phyloP scores from a whole-genome alignment of 306 rosid species.

The Trichosanthes cucumerina region DNA sequence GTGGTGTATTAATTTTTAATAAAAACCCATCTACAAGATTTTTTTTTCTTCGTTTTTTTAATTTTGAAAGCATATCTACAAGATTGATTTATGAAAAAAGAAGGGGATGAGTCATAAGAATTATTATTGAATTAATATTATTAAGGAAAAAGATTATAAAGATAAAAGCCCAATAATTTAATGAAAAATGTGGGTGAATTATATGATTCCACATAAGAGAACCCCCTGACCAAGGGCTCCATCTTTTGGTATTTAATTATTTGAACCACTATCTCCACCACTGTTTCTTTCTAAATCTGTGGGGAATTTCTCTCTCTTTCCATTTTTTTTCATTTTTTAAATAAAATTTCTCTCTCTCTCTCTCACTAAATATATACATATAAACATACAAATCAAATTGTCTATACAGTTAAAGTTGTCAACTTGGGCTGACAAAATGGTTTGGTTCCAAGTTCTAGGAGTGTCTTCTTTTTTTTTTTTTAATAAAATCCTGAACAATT shows the following conservation, averaged over 20 bases:
- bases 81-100: too few species aligned
- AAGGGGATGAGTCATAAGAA: not conserved
- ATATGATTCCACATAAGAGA: not conserved
- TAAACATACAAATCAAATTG: not conserved
- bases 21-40: too few species aligned
- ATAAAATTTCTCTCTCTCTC: too few species aligned
- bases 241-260: not conserved
- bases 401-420: not conserved
- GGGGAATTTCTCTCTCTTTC: not conserved
- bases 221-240: not conserved
- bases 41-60: too few species aligned
- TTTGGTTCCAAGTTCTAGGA: not conserved
- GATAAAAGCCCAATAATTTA: not conserved
- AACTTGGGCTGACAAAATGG: not conserved
- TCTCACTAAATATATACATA: too few species aligned
- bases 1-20: not conserved
- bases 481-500: too few species aligned
- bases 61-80: too few species aligned
- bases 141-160: not conserved
- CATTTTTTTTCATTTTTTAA: not conserved
- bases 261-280: not conserved
- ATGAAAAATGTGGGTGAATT: not conserved
- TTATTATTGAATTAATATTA: not conserved
- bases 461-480: not conserved
- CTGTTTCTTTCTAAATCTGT: not conserved